These are phyloP conservation scores for Leishmania turanica DNA, from an alignment of 208 protist species.

Conservation along the genomic window DNA sequence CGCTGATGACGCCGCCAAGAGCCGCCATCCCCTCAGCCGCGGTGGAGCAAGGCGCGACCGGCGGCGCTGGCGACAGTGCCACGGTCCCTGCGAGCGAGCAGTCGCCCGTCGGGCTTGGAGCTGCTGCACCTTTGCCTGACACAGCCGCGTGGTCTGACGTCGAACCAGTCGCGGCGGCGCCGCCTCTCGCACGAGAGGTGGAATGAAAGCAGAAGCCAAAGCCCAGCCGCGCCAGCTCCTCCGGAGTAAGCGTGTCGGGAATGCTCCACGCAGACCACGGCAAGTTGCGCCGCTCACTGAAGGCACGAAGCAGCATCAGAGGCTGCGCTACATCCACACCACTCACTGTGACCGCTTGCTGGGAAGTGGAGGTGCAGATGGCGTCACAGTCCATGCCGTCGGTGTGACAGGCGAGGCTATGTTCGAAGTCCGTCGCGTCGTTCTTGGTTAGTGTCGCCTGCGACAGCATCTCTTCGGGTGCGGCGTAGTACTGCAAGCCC, in stretches of 20 bases:
- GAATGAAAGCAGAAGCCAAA: slow-evolving; percentile 21
- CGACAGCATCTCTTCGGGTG: slow-evolving; percentile 21
- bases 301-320: slow-evolving; percentile 38
- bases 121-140: background rate
- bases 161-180: background rate
- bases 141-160: no score
- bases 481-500: slow-evolving; percentile 75
- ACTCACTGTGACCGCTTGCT: background rate
- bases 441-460: background rate
- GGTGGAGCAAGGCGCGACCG: slow-evolving; percentile 5
- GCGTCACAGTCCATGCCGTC: background rate
- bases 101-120: background rate
- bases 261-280: slow-evolving; percentile 60
- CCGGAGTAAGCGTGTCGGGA: slow-evolving; percentile 33
- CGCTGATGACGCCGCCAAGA: slow-evolving; percentile 19
- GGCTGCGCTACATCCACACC: slow-evolving; percentile 4
- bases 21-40: slow-evolving; percentile 27
- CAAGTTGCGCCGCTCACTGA: slow-evolving; percentile 48
- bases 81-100: background rate
- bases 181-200: background rate
- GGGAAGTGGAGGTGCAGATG: background rate
- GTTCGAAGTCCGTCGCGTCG: background rate
- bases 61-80: background rate
- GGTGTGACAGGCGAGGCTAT: background rate
- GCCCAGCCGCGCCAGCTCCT: slow-evolving; percentile 24